Evolutionary conservation across 2,329 filamentous ascomycete species (phyloP), one percentile per base, ranked within the genome.

Genomic region (Delphinella strobiligena): DNA sequence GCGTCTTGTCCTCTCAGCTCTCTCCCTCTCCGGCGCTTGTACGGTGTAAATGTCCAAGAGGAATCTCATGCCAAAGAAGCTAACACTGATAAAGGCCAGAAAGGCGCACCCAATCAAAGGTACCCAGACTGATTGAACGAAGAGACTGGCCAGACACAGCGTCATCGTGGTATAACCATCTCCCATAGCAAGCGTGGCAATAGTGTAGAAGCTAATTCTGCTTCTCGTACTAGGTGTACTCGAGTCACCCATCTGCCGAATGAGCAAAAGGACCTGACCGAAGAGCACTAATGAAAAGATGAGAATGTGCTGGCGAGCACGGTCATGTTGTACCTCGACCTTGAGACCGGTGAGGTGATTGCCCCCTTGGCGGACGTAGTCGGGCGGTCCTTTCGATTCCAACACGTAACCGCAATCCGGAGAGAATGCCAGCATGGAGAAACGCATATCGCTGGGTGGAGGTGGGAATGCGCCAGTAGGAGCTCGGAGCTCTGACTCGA

Each of bases 11-110:
- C 68, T 56, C 38, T 66, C 62, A 42, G 56, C 54, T 34, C 61
- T 55, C 34, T 57, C 58, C 15, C 62, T 56, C 44, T 70, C 67
- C 3, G 69, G 68, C 17, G 64, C 70, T 51, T 80, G 76, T 2
- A 78, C 71, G 15, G 68, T 67, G 75, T 75, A 80, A n/a, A 80
- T 75, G 38, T 79, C 75, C 62, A 78, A 73, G 51, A 80, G 61
- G 47, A 80, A 80, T 38, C 74, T 71, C 61, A 80, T 75, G 22
- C 75, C 74, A 41, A 78, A 72, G 52, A 74, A 74, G 42, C 71
- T 70, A 17, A 78, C 72, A 12, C 71, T 73, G 36, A 78, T 66
- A 45, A 78, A 71, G 1, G 72, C 67, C 14, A 80, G 54, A 51
- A 78, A 80, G 2, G 70, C 70, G 18, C 69, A 66, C 2, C 67